phyloP scores from a whole-genome alignment of 768 basidiomycete species.

The Suillus decipiens region DNA sequence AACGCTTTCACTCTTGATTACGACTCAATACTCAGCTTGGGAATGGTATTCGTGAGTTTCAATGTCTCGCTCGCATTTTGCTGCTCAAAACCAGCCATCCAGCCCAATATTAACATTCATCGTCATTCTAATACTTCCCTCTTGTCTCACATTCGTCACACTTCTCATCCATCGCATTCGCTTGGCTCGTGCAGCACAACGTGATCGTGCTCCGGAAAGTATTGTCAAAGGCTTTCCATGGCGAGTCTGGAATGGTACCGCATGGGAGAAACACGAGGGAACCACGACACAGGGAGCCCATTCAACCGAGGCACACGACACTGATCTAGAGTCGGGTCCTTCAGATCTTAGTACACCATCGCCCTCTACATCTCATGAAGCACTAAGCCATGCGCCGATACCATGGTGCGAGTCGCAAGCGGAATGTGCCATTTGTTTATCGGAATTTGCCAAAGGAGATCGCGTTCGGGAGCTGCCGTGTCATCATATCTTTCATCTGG shows the following conservation, averaged over 20 bases:
- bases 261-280: slow-evolving; percentile 77
- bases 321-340: slow-evolving; percentile 42
- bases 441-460: slow-evolving; percentile 84
- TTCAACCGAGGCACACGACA: slow-evolving; percentile 24
- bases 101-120: slow-evolving; percentile 87
- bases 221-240: slow-evolving; percentile 79
- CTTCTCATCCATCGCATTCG: slow-evolving; percentile 89
- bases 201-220: slow-evolving; percentile 82
- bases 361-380: slow-evolving; percentile 29
- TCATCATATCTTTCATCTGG: slow-evolving; percentile 91
- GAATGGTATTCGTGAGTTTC: slow-evolving; percentile 85
- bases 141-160: slow-evolving; percentile 84
- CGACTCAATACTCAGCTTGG: slow-evolving; percentile 80
- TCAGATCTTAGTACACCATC: slow-evolving; percentile 21
- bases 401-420: slow-evolving; percentile 81
- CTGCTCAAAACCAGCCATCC: slow-evolving; percentile 16
- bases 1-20: slow-evolving; percentile 76
- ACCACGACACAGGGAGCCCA: slow-evolving; percentile 29
- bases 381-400: slow-evolving; percentile 34
- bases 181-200: slow-evolving; percentile 75
- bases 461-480: slow-evolving; percentile 91
- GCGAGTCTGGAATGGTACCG: slow-evolving; percentile 77
- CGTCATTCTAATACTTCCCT: slow-evolving; percentile 87
- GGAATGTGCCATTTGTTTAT: slow-evolving; percentile 94
- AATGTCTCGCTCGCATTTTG: slow-evolving; percentile 3